These are phyloP conservation scores for Lipomyces yamadae DNA, from an alignment of 805 yeast species.

Conservation along the genomic window DNA sequence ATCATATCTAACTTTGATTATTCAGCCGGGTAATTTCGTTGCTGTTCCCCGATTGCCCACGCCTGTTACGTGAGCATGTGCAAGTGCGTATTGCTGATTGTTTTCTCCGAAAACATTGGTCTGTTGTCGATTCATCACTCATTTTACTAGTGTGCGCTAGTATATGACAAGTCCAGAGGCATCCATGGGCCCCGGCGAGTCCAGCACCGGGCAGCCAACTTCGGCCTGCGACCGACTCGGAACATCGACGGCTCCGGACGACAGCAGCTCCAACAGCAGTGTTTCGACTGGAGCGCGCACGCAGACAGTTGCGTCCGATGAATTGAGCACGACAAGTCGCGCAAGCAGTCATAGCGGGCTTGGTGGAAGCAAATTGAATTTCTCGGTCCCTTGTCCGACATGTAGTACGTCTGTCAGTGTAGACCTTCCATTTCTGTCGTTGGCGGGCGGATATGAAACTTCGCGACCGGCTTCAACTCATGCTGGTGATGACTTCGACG, in stretches of 20 bases:
- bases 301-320: background rate
- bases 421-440: slow-evolving; percentile 30
- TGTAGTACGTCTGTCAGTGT: slow-evolving; percentile 31
- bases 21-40: background rate
- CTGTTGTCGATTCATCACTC: background rate
- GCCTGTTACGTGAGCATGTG: background rate
- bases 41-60: background rate
- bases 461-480: slow-evolving; percentile 3
- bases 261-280: background rate
- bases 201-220: background rate
- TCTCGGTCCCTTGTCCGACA: slow-evolving; percentile 30
- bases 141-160: background rate
- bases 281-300: background rate
- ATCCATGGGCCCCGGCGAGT: background rate
- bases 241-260: background rate
- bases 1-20: too few relatives aligned
- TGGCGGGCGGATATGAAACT: slow-evolving; percentile 11
- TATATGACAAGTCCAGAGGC: background rate
- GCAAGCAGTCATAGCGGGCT: background rate
- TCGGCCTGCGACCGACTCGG: background rate
- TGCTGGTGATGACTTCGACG: slow-evolving; percentile 2
- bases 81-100: background rate
- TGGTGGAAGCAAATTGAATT: slow-evolving; percentile 11
- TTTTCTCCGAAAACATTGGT: background rate
- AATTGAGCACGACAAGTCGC: background rate